Evolutionary conservation across 768 basidiomycete species (phyloP), one percentile per base, ranked within the genome.

Genomic region (Auricularia sp.): DNA sequence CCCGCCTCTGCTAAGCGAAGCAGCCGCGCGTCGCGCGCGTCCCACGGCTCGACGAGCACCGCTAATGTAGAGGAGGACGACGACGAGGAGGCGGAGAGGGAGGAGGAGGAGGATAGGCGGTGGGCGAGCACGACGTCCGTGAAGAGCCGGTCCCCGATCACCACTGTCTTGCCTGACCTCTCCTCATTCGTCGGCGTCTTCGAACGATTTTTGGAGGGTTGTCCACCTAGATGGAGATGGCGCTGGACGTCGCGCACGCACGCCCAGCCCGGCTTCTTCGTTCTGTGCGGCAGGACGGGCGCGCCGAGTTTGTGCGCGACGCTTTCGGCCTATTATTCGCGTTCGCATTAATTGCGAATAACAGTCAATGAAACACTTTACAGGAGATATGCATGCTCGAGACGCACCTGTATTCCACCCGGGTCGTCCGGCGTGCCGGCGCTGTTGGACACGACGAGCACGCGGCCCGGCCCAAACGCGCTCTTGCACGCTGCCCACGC

Each of bases 391-490:
- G 36, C 61, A 14, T 42, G 8, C 60, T 61, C 54, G 29, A 65
- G 61, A 78, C 82, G 69, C 67, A 92, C 95, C 75, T 94, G 90
- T 56, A 98, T 82, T 14, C 85, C 85, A 21, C 87, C 89, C 0
- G 87, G 78, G 67, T 92, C 91, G 64, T 86, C 80, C 64, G 78
- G 81, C 33, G 91, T 90, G 1, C 96, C 95, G 0, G 93, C 93
- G 21, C 95, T 94, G 72, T 99, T 99, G 74, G 91, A 93, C 39
- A 98, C 95, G 58, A 98, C 84, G 66, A 99, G 77, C 4, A 99
- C 83, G 66, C 92, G 88, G 0, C 81, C 81, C 33, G 85, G 80
- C 0, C 90, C 91, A 69, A 98, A 98, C 0, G 83, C 80, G 53
- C 80, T 74, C 54, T 84, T 77, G 62, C 93, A 89, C 68, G 85